Base-by-base conservation (phyloP, 805 yeast species). In the Candida koratica region DNA sequence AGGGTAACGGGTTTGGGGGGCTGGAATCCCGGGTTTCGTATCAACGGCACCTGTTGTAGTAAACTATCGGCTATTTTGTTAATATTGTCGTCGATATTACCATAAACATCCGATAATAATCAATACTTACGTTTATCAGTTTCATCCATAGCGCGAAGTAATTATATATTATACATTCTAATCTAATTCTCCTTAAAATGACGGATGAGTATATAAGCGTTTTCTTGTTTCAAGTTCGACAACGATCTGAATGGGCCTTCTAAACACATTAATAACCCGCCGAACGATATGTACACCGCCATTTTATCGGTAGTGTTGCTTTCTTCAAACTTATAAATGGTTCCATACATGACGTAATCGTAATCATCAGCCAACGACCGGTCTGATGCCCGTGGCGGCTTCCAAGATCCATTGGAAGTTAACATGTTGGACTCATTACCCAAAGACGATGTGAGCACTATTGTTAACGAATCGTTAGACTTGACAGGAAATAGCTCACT, bases 291-390 rank as follows among this genome's bases (percentile, higher is more conserved):
- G 57, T 87, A 93, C 16, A 90, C 96, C 14, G 94, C 81, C 62
- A 87, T 83, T 46, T 68, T 69, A 53, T 80, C 85, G 46, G 76
- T 76, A 28, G 71, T 69, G 25, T 60, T 55, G 44, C 81, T 77
- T 64, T 93, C 98, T 59, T 90, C 96, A 56, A 93, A 93, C 60
- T 90, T 89, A 71, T 93, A 93, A 30, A 93, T 95, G 5, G 96
- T 88, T 37, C 98, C 98, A 58, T 89, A 80, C 97, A 93, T 90
- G 47, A 93, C 97, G 53, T 93, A 93, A 60, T 90, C 97, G 67
- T 88, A 90, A 56, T 93, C 97, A 58, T 90, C 97, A 47, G 96
- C 96, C 52, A 90, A 71, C 5, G 94, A 76, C 54, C 82, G 76
- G 48, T 88, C 96, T 41, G 81, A 84, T 9, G 84, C 74, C 60